These are phyloP conservation scores for Durotheca rogersii DNA, from an alignment of 495 filamentous ascomycete species.

Conservation along the genomic window DNA sequence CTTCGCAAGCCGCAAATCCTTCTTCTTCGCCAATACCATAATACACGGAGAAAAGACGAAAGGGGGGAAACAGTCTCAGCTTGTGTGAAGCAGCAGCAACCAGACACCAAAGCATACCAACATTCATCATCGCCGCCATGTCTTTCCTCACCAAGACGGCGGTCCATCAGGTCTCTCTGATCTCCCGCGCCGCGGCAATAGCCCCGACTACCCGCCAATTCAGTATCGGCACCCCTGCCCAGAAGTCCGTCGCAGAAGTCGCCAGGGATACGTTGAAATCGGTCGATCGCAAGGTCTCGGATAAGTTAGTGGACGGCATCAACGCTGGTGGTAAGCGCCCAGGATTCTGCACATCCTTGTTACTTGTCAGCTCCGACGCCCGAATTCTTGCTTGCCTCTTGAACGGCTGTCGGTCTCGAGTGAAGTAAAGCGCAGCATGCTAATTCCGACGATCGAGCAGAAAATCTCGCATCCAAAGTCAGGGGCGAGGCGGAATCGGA, in stretches of 20 bases:
- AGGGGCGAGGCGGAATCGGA: conserved; percentile 38
- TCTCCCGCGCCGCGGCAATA: conserved; percentile 35
- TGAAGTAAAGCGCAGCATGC: no score
- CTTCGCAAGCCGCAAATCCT: no score
- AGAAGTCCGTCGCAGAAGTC: conserved; percentile 47
- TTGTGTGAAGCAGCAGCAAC: no score
- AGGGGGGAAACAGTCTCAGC: no score
- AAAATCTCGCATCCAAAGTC: conserved; percentile 47
- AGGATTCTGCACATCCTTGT: not conserved
- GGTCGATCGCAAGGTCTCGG: conserved; percentile 52
- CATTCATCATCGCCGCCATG: conserved; percentile 40
- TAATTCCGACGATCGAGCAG: conserved; percentile 33
- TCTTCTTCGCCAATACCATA: no score
- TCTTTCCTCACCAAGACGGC: conserved; percentile 48
- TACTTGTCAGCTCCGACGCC: no score
- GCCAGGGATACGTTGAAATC: conserved; percentile 53
- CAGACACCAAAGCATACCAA: no score
- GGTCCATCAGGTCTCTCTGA: conserved; percentile 40
- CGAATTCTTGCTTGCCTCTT: no score
- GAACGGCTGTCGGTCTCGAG: no score
- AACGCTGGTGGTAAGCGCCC: conserved; percentile 48
- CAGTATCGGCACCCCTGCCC: conserved; percentile 41
- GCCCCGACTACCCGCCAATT: conserved; percentile 42
- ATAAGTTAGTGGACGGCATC: conserved; percentile 59
- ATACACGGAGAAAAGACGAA: no score